A percentile compares a stretch with the other conserved stretches of the same genome.
phyloP scores from a whole-genome alignment of 306 rosid species.

The Delonix regia region DNA sequence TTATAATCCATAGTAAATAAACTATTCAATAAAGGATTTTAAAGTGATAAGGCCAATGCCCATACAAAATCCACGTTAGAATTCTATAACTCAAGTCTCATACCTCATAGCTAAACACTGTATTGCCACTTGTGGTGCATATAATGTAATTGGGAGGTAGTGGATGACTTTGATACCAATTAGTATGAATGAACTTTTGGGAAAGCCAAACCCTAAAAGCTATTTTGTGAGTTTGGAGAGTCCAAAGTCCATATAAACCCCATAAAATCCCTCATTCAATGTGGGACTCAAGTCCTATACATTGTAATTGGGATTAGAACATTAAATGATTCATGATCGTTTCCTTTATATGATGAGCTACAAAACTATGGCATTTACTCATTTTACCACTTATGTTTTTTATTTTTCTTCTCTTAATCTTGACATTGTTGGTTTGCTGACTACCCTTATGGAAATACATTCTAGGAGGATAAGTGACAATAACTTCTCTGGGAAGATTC shows the following conservation, averaged over 20 bases:
- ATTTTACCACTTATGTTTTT: background rate
- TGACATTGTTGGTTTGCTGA: background rate
- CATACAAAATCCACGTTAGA: too few species aligned
- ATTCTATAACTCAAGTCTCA: too few species aligned
- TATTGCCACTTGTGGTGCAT: too few species aligned
- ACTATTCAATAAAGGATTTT: background rate
- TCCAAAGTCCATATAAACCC: background rate
- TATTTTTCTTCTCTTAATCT: background rate
- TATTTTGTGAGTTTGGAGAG: background rate
- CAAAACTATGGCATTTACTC: background rate
- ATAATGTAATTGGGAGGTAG: too few species aligned
- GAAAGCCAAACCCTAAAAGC: background rate
- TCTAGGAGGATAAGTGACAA: background rate
- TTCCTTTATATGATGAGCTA: background rate
- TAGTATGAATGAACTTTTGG: background rate
- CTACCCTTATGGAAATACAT: background rate
- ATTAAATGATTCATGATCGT: background rate
- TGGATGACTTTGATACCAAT: too few species aligned
- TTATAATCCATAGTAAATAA: background rate
- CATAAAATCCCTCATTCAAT: background rate
- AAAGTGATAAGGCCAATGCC: too few species aligned
- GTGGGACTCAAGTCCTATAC: background rate
- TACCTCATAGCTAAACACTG: too few species aligned
- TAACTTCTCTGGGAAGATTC: background rate
- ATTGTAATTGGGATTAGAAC: background rate